A percentile compares a stretch with the other conserved stretches of the same genome.
Conservation (phyloP, 805 yeast species). For the Metschnikowia proteae region DNA sequence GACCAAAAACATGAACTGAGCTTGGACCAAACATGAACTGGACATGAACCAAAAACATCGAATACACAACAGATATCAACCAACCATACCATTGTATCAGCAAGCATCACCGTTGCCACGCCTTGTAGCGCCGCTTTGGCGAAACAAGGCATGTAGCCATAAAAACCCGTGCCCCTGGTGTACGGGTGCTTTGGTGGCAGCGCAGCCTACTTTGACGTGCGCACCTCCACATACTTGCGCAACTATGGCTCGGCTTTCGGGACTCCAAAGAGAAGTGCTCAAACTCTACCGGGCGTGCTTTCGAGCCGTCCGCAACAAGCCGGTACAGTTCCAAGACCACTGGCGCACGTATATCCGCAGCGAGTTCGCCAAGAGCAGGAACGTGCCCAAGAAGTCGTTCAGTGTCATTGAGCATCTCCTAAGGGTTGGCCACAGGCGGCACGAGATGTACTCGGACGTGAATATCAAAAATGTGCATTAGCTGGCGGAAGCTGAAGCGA, state of each 20-base stretch:
- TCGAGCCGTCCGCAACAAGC: conserved; percentile 45
- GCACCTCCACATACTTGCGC: too few relatives aligned
- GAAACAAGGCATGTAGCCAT: too few relatives aligned
- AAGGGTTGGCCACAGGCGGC: conserved; percentile 67
- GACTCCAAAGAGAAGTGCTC: conserved; percentile 45
- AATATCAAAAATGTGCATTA: conserved; percentile 64
- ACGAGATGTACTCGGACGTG: conserved; percentile 68
- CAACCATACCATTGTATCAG: too few relatives aligned
- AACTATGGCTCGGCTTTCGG: conserved; percentile 39
- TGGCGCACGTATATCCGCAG: conserved; percentile 45
- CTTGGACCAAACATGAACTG: too few relatives aligned
- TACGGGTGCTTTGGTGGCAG: not conserved
- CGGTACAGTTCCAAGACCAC: conserved; percentile 40
- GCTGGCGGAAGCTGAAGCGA: not conserved
- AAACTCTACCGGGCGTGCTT: conserved; percentile 48
- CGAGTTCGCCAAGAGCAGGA: conserved; percentile 61
- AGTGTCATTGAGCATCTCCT: conserved; percentile 80
- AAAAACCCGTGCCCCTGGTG: not conserved
- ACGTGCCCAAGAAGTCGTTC: conserved; percentile 72
- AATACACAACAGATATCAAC: too few relatives aligned
- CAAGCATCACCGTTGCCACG: too few relatives aligned
- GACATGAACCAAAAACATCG: too few relatives aligned
- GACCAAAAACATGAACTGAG: too few relatives aligned
- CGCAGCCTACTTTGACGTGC: too few relatives aligned
- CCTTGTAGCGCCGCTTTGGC: too few relatives aligned